phyloP scores from a whole-genome alignment of 148 eudicot genomes.

The Agrostemma githago region DNA sequence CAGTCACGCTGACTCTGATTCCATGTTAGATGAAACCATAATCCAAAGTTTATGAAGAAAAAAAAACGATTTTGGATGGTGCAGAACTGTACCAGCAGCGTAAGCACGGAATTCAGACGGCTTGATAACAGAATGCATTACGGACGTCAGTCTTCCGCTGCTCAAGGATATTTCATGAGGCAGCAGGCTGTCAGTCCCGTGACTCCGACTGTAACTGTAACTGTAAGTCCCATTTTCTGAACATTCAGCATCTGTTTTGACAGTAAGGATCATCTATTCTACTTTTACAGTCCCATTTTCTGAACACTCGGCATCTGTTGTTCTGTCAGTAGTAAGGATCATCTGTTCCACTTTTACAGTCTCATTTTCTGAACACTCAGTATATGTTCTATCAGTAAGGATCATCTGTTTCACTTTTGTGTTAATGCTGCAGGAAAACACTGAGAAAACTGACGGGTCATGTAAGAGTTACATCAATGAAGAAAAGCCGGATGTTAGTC shows the following conservation, averaged over 20 bases:
- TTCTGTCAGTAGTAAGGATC: too few species aligned
- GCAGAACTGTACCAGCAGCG: slow-evolving; percentile 63
- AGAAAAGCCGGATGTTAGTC: slow-evolving; percentile 8
- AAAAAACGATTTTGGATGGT: background rate
- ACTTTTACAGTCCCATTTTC: background rate
- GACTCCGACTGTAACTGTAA: slow-evolving; percentile 32
- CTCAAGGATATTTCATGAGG: slow-evolving; percentile 68
- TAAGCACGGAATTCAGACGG: slow-evolving; percentile 49
- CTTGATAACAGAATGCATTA: slow-evolving; percentile 45
- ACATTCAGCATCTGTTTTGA: background rate
- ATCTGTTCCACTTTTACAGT: too few species aligned
- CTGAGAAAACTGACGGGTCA: slow-evolving; percentile 25
- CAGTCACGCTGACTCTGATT: background rate
- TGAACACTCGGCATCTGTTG: background rate
- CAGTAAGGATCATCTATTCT: too few species aligned
- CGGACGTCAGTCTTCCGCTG: slow-evolving; percentile 60
- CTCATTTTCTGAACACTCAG: background rate
- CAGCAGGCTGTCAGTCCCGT: slow-evolving; percentile 42
- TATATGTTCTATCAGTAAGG: too few species aligned
- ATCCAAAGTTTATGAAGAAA: background rate
- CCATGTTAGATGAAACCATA: background rate
- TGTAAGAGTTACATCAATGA: slow-evolving; percentile 20
- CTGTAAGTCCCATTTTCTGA: background rate
- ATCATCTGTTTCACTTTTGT: too few species aligned
- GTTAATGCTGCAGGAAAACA: slow-evolving; percentile 24